These are phyloP conservation scores for Paraglomus occultum DNA, from an alignment of 192 early-diverging fungal species.

Conservation along the genomic window DNA sequence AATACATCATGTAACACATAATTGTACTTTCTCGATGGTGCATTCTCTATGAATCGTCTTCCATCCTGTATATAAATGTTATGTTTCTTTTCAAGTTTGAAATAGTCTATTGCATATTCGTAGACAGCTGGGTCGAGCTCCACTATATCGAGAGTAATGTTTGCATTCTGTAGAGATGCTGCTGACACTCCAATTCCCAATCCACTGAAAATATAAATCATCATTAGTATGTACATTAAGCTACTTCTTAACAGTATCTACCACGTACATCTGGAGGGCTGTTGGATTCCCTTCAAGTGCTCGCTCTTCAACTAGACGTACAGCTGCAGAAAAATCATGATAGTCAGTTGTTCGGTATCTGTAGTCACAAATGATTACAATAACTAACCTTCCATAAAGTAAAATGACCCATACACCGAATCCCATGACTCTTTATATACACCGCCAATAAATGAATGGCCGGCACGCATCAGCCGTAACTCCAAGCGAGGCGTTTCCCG, in stretches of 20 bases:
- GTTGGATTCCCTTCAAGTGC: conserved; percentile 33
- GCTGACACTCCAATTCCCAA: conserved; percentile 82
- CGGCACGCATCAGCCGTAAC: conserved; percentile 75
- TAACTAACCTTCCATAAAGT: conserved; percentile 74
- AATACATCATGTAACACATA: conserved; percentile 94
- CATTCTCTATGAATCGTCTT: conserved; percentile 65
- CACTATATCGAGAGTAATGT: conserved; percentile 72
- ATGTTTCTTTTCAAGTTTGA: conserved; percentile 54
- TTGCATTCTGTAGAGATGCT: conserved; percentile 55
- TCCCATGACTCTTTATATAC: conserved; percentile 62
- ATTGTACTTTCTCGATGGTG: conserved; percentile 59
- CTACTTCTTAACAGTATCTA: background rate
- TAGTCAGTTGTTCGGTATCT: background rate
- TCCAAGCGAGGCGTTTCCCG: conserved; percentile 49
- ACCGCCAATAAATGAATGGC: conserved; percentile 90
- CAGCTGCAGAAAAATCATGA: conserved; percentile 4
- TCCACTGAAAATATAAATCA: conserved; percentile 43
- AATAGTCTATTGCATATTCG: conserved; percentile 64
- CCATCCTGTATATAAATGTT: conserved; percentile 72
- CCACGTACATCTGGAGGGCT: conserved; percentile 44
- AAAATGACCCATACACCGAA: conserved; percentile 79
- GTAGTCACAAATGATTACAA: background rate
- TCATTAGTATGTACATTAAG: background rate
- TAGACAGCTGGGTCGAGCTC: conserved; percentile 82
- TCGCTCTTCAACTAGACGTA: conserved; percentile 6